A percentile compares a stretch with the other conserved stretches of the same genome.
phyloP scores from a whole-genome alignment of 1,284 basidiomycete species.

The Ganoderma sinense region DNA sequence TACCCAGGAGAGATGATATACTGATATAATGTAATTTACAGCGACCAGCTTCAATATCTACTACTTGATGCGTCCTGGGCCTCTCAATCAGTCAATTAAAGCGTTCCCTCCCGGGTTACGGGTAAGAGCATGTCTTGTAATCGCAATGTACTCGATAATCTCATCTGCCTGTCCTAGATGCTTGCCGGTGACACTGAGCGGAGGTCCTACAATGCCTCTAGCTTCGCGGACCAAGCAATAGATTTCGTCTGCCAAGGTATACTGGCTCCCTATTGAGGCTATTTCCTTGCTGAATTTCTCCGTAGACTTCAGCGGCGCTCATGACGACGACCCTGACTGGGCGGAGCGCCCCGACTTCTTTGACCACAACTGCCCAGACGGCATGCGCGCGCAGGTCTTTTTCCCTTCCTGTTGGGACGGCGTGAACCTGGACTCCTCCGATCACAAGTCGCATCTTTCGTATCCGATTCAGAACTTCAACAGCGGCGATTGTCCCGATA shows the following conservation, averaged over 20 bases:
- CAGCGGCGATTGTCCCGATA: conserved; percentile 38
- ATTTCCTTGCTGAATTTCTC: not conserved
- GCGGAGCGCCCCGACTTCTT: conserved; percentile 36
- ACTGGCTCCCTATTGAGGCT: conserved; percentile 5
- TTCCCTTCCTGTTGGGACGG: conserved; percentile 55
- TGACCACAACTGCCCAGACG: conserved; percentile 44
- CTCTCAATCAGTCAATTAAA: conserved; percentile 27
- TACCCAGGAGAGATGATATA: not conserved
- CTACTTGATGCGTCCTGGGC: conserved; percentile 32
- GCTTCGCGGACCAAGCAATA: conserved; percentile 48
- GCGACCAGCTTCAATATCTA: conserved; percentile 35
- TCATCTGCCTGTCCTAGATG: conserved; percentile 3
- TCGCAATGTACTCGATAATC: not conserved
- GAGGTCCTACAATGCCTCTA: conserved; percentile 44
- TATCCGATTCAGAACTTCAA: conserved; percentile 49
- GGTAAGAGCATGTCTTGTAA: conserved; percentile 12
- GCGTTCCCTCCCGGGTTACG: conserved; percentile 37
- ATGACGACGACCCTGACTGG: conserved; percentile 31
- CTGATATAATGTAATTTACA: not conserved
- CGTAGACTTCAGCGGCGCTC: conserved; percentile 39
- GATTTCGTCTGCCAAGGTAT: conserved; percentile 50
- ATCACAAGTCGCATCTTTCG: conserved; percentile 64
- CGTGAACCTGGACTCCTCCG: conserved; percentile 51
- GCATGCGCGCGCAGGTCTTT: conserved; percentile 51
- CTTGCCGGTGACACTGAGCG: conserved; percentile 35